Conservation (phyloP, 257 asterid species). For the Primulina huaijiensis region DNA sequence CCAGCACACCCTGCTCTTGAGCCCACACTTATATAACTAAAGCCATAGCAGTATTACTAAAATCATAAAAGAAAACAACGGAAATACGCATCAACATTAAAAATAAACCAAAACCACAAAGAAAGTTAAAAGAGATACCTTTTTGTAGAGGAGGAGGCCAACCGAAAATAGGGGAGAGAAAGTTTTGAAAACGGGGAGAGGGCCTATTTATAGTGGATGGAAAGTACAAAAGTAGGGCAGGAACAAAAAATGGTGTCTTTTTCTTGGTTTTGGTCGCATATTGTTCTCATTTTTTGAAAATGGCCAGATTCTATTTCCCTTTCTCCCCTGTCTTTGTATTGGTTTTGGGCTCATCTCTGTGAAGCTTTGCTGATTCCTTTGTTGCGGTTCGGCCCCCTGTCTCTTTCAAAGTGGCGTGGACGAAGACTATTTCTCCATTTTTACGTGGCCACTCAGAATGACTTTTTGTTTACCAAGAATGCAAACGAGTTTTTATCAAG, state of each 20-base stretch:
- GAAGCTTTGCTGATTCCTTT: background rate
- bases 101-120: background rate
- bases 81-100: background rate
- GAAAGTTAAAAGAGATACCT: slow-evolving; percentile 29
- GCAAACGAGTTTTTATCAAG: background rate
- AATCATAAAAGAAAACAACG: background rate
- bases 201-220: slow-evolving; percentile 35
- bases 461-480: no score
- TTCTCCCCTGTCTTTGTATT: background rate
- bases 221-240: background rate
- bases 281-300: slow-evolving; percentile 17
- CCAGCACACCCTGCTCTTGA: background rate
- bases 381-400: background rate
- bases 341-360: background rate
- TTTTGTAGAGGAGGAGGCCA: slow-evolving; percentile 5
- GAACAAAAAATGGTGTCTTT: slow-evolving; percentile 30
- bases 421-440: background rate
- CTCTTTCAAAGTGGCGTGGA: background rate
- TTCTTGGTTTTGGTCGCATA: slow-evolving; percentile 37
- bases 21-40: no score
- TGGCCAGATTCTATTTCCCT: background rate
- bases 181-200: background rate
- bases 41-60: background rate
- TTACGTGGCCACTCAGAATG: background rate
- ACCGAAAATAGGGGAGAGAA: slow-evolving; percentile 35